Percentiles rank a stretch among this genome's conserved stretches.
These are phyloP conservation scores for Lizanozyma gosingica DNA, from an alignment of 1,139 yeast genomes.

Conservation along the genomic window DNA sequence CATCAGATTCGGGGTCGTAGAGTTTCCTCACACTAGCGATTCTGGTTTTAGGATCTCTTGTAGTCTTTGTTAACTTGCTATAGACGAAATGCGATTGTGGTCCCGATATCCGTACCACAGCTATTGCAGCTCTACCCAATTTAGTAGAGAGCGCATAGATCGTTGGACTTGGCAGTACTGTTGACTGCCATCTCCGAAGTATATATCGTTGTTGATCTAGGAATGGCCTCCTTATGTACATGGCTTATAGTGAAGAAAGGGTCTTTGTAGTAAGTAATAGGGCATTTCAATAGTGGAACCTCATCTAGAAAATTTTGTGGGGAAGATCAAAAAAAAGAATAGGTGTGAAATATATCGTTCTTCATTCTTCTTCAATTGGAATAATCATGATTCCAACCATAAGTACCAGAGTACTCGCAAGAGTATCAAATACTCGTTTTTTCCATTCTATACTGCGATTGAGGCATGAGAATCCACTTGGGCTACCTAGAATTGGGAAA, in stretches of 20 bases:
- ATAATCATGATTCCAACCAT: too few relatives aligned
- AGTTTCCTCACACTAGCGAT: slow-evolving; percentile 48
- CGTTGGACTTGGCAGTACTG: slow-evolving; percentile 52
- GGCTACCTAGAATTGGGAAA: slow-evolving; percentile 14
- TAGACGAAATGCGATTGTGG: slow-evolving; percentile 43
- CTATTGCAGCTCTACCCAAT: slow-evolving; percentile 76
- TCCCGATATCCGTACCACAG: slow-evolving; percentile 79
- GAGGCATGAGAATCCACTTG: slow-evolving; percentile 45
- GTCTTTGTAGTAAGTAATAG: too few relatives aligned
- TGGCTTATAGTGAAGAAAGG: too few relatives aligned
- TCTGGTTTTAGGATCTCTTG: slow-evolving; percentile 38
- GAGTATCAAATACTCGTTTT: neutral
- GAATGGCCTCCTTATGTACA: too few relatives aligned
- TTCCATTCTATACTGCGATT: neutral
- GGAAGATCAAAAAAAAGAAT: too few relatives aligned
- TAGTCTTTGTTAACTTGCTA: slow-evolving; percentile 34
- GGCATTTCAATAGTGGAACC: too few relatives aligned
- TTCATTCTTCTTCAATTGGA: too few relatives aligned
- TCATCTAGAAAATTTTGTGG: too few relatives aligned
- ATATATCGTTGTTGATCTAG: too few relatives aligned
- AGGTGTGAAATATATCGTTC: too few relatives aligned
- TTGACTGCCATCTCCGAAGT: too few relatives aligned
- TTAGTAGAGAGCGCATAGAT: slow-evolving; percentile 87
- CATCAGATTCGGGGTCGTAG: slow-evolving; percentile 27
- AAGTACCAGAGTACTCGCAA: too few relatives aligned